Conservation (phyloP, 352 stramenopile species). For the Thraustotheca clavata region DNA sequence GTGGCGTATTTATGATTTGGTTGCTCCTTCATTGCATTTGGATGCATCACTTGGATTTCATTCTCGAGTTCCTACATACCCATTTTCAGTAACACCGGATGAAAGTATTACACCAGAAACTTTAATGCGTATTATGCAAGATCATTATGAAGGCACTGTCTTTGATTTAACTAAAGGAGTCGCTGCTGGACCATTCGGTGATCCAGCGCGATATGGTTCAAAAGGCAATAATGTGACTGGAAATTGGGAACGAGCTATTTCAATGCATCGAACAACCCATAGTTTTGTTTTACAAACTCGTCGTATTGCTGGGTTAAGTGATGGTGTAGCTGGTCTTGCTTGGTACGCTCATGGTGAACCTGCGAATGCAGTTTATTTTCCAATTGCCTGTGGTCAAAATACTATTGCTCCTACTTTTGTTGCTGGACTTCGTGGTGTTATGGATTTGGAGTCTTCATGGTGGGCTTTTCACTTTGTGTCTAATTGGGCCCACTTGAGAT, state of each 20-base stretch:
- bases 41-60: conserved; percentile 63
- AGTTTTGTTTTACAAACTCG: conserved; percentile 65
- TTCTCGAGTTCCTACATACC: conserved; percentile 70
- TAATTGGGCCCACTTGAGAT: conserved; percentile 24
- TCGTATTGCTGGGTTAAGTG: conserved; percentile 7
- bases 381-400: conserved; percentile 11
- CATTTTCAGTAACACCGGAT: conserved; percentile 84
- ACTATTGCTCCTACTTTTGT: background rate
- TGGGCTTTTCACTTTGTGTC: conserved; percentile 26
- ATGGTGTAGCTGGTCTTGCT: conserved; percentile 5
- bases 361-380: conserved; percentile 17
- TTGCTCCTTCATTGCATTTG: conserved; percentile 71
- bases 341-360: conserved; percentile 16
- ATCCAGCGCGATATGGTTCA: conserved; percentile 72
- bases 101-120: conserved; percentile 40
- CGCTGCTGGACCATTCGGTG: conserved; percentile 84
- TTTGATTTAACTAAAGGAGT: conserved; percentile 84
- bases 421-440: background rate
- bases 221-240: conserved; percentile 41
- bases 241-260: conserved; percentile 87
- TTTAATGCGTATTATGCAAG: conserved; percentile 76
- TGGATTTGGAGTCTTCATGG: conserved; percentile 22
- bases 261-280: conserved; percentile 82
- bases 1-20: conserved; percentile 81
- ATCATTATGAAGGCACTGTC: conserved; percentile 86